Evolutionary conservation across 148 eudicot species (phyloP).

Genomic region (Rheum nobile): DNA sequence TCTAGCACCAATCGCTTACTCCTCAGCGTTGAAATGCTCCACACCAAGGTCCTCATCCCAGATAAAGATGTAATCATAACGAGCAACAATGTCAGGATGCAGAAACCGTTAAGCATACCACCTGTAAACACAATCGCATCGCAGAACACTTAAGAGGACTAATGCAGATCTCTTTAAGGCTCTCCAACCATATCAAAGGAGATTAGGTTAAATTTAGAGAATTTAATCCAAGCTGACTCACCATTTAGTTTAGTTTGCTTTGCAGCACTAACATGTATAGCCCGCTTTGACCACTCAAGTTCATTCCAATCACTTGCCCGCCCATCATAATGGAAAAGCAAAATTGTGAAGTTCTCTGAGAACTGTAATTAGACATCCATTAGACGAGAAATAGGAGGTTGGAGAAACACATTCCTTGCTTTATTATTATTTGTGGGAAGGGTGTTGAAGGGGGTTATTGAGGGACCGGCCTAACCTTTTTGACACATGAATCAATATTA

Average conservation of each 20-base stretch:
- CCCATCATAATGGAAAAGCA: slow-evolving; percentile 94
- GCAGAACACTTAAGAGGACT: too few relatives aligned
- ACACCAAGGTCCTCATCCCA: slow-evolving; percentile 87
- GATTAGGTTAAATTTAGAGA: not conserved
- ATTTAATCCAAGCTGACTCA: slow-evolving; percentile 5
- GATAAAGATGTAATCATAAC: slow-evolving; percentile 65
- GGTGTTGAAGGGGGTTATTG: not conserved
- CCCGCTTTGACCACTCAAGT: slow-evolving; percentile 83
- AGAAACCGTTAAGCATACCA: slow-evolving; percentile 85
- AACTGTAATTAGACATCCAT: slow-evolving; percentile 30
- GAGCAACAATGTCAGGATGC: slow-evolving; percentile 60
- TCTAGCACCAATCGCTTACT: slow-evolving; percentile 20
- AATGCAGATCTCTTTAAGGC: not conserved
- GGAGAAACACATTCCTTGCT: not conserved
- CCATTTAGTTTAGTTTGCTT: slow-evolving; percentile 83
- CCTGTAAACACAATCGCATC: too few relatives aligned
- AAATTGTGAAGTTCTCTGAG: slow-evolving; percentile 75
- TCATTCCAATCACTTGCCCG: slow-evolving; percentile 82
- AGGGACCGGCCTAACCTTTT: slow-evolving; percentile 39
- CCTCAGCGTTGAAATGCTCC: slow-evolving; percentile 52
- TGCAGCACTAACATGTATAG: slow-evolving; percentile 63
- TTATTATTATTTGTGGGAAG: not conserved
- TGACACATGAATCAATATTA: slow-evolving; percentile 52
- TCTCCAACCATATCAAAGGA: not conserved
- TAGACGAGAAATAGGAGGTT: not conserved